phyloP scores from a whole-genome alignment of 2,329 filamentous ascomycete species.

The Beauveria sp. region DNA sequence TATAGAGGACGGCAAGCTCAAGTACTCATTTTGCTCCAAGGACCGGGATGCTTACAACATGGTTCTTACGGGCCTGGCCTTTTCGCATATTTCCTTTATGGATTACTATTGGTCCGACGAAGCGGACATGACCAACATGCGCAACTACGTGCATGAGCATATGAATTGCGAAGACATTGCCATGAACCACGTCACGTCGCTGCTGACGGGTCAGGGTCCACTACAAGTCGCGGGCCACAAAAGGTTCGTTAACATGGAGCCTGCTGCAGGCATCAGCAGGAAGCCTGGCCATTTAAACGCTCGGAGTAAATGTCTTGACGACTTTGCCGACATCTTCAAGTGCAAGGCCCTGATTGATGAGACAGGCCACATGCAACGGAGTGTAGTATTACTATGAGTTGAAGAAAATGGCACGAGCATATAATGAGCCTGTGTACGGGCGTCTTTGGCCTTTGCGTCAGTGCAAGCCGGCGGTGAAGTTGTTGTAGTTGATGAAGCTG shows the following conservation, averaged over 20 bases:
- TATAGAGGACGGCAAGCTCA: constrained; percentile 20
- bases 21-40: constrained; percentile 26
- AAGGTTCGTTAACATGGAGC: constrained; percentile 24
- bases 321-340: constrained; percentile 26
- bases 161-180: constrained; percentile 35
- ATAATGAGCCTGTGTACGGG: background rate
- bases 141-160: constrained; percentile 28
- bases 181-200: constrained; percentile 28
- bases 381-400: background rate
- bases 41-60: constrained; percentile 26
- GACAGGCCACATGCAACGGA: background rate
- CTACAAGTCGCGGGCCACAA: constrained; percentile 27
- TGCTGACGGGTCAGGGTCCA: constrained; percentile 28
- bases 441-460: background rate
- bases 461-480: background rate
- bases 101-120: constrained; percentile 31
- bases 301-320: constrained; percentile 27
- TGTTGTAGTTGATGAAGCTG: background rate
- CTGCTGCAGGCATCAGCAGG: constrained; percentile 25
- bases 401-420: background rate
- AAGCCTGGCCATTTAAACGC: constrained; percentile 26
- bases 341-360: constrained; percentile 24
- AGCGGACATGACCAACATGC: constrained; percentile 22
- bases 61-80: constrained; percentile 30
- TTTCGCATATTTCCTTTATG: constrained; percentile 30